Base-by-base conservation (phyloP, 352 stramenopile genomes). In the Stramenopiles sp. region DNA sequence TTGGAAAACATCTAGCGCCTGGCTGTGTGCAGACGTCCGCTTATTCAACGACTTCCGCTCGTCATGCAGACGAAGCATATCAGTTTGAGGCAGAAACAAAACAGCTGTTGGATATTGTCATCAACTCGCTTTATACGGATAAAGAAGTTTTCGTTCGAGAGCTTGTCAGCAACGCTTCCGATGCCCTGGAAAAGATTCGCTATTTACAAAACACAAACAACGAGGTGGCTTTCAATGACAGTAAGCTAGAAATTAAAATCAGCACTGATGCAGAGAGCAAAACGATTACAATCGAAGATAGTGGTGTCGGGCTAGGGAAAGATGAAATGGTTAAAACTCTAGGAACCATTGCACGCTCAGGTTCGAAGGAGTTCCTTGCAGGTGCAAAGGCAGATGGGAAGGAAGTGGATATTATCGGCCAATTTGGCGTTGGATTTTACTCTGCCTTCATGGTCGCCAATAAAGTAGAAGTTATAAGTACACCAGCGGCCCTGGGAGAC, bases 361-460 rank as follows among this genome's bases (percentile, higher is more conserved):
- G 97, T 44, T 98, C 93, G 55, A 98, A 98, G 85, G 90, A 91
- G 4, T 99, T 99, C 84, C 84, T 99, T 33, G 90, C 98, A 81
- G 88, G 96, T 83, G 83, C 96, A 82, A 94, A 94, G 76, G 89
- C 94, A 76, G 88, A 80, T 30, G 81, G 33, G 83, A 30, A 76
- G 30, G 71, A 92, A 1, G 87, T 88, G 0, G 94, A 93, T 75
- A 98, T 98, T 83, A 99, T 99, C 83, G 97, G 97, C 44, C 97
- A 99, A 86, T 99, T 99, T 83, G 97, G 97, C 30, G 97, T 99
- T 31, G 97, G 97, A 22, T 99, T 99, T 84, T 99, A 99, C 88
- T 98, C 94, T 0, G 94, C 95, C 22, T 99, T 99, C 84, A 99
- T 99, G 96, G 96, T 99, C 0, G 92, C 92, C 30, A 92, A 98